Conservation (phyloP, 805 yeast species). For the Zygosaccharomyces gambellarensis region DNA sequence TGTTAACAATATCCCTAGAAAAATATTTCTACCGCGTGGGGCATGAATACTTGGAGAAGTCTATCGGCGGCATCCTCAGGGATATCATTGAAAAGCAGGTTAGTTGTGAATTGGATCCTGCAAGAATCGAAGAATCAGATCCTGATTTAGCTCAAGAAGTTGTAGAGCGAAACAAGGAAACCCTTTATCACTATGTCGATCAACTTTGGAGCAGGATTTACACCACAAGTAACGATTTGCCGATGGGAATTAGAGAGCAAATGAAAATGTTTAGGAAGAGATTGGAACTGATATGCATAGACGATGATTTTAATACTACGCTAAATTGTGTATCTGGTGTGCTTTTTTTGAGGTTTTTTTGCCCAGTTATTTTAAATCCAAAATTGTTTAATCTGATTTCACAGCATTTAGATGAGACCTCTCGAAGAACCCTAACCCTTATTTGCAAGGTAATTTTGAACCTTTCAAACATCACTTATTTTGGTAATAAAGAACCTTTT, state of each 20-base stretch:
- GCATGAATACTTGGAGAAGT: constrained; percentile 65
- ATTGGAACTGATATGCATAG: constrained; percentile 54
- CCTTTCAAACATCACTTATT: constrained; percentile 68
- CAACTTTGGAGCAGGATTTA: constrained; percentile 64
- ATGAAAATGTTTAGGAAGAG: constrained; percentile 58
- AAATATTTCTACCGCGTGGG: constrained; percentile 72
- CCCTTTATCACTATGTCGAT: constrained; percentile 47
- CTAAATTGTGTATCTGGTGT: constrained; percentile 79
- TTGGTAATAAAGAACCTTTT: constrained; percentile 83
- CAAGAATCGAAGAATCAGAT: constrained; percentile 40
- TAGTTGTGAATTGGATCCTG: constrained; percentile 81
- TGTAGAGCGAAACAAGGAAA: constrained; percentile 44
- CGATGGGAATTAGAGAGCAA: constrained; percentile 58
- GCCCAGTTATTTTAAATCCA: constrained; percentile 91
- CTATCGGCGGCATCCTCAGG: constrained; percentile 65
- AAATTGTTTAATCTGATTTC: constrained; percentile 70
- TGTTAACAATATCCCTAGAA: constrained; percentile 78
- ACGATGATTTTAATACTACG: constrained; percentile 42
- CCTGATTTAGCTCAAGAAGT: constrained; percentile 38
- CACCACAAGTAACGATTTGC: constrained; percentile 67
- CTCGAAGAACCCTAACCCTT: constrained; percentile 74
- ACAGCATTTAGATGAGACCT: constrained; percentile 62
- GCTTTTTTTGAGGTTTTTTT: constrained; percentile 74
- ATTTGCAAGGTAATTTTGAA: constrained; percentile 76
- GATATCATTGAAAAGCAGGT: constrained; percentile 47